Percentiles rank a stretch among this genome's conserved stretches.
phyloP scores from a whole-genome alignment of 2,329 filamentous ascomycete genomes.

The Phialophora verrucosa region DNA sequence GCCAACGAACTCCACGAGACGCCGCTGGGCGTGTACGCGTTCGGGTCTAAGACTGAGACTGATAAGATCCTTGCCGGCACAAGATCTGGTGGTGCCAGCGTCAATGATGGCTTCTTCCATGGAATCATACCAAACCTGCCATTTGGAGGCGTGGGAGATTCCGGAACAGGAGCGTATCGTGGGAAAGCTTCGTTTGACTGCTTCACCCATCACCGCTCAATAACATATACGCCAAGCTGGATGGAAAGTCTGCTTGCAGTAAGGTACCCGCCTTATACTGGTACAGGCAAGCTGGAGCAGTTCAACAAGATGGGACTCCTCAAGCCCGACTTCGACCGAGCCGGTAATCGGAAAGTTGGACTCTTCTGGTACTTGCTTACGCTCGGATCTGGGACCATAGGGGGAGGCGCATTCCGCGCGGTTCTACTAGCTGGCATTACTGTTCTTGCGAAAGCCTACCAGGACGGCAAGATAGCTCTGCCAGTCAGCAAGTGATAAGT shows the following conservation, averaged over 20 bases:
- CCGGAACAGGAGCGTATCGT: constrained; percentile 76
- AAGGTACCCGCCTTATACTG: constrained; percentile 66
- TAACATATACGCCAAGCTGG: constrained; percentile 66
- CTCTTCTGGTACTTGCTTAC: constrained; percentile 38
- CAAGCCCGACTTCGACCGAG: constrained; percentile 66
- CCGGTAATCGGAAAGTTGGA: constrained; percentile 49
- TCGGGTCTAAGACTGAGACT: constrained; percentile 80
- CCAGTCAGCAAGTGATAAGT: constrained; percentile 7
- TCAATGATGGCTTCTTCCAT: constrained; percentile 69
- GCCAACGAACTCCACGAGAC: constrained; percentile 83
- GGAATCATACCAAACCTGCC: constrained; percentile 71
- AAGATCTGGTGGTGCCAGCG: constrained; percentile 69
- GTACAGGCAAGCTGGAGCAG: constrained; percentile 57
- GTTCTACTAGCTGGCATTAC: constrained; percentile 25
- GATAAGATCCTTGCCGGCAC: constrained; percentile 69
- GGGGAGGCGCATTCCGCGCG: constrained; percentile 28
- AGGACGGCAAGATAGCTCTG: constrained; percentile 4
- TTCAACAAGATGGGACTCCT: constrained; percentile 57
- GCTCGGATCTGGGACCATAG: constrained; percentile 33
- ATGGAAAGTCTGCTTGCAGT: constrained; percentile 62
- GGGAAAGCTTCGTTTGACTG: constrained; percentile 71
- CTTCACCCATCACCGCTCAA: constrained; percentile 65
- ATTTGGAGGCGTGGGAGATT: constrained; percentile 84
- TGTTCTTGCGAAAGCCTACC: constrained; percentile 21
- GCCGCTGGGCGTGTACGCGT: constrained; percentile 81